Base-by-base conservation (phyloP, 306 rosid species). In the Vigna unguiculata region DNA sequence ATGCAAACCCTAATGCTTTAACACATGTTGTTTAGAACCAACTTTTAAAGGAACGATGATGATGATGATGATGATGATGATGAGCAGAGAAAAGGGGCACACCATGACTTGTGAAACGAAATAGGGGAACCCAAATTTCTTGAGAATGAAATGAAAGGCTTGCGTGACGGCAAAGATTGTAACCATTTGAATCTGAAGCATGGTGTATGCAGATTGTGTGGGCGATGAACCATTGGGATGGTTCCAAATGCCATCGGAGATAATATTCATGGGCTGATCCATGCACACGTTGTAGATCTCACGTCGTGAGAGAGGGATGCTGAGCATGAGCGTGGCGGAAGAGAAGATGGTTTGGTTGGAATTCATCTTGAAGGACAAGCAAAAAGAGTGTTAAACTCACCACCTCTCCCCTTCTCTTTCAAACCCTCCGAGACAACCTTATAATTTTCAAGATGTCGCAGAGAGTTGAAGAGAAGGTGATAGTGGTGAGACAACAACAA, bases 41-140 rank as follows among this genome's bases (percentile, higher is more conserved):
- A 9, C 3, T 40, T 9, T 38, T 38, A 38, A 38, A 2, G 2
- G 36, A 32, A 32, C 2, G 11, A 40, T 11, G 10, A n/a, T n/a
- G n/a, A n/a, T n/a, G n/a, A n/a, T n/a, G 45, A 22, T 4, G 14
- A 58, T 8, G 30, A 58, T 11, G 20, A 58, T 11, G 20, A 40
- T 32, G 45, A 16, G 13, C 19, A 17, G 4, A 24, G 51, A 2
- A 47, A 32, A n/a, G 32, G 47, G 2, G 30, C 62, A 11, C 83
- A 88, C 90, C 78, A 88, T 62, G 24, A 87, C 71, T 68, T 88
- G 90, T 6, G 87, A 64, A 71, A 82, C 11, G 45, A 85, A 43
- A 71, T 53, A 81, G 75, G 96, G 80, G 45, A 82, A 0, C 14
- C 88, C 85, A 1, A 84, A 52, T 2, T 75, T 87, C 64, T 84